phyloP scores from a whole-genome alignment of 257 asterid genomes.

The Cinchona pubescens region DNA sequence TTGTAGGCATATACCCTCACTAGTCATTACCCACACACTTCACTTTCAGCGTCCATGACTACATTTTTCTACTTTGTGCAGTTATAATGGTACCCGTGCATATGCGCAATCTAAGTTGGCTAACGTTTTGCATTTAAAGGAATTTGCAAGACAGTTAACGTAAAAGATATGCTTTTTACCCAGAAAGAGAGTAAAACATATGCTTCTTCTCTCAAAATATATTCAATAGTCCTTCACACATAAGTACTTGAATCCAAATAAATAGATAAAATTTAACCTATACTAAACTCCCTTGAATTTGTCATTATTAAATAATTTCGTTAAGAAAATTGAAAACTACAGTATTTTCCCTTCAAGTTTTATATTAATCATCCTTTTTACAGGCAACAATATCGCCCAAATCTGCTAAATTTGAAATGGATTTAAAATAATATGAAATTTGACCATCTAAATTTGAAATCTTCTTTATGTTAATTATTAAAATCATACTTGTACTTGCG shows the following conservation, averaged over 20 bases:
- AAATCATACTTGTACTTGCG: too few relatives aligned
- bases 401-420: too few relatives aligned
- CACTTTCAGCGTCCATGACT: neutral
- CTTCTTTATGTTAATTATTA: too few relatives aligned
- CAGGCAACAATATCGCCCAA: too few relatives aligned
- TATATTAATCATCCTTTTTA: neutral
- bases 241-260: neutral
- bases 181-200: too few relatives aligned
- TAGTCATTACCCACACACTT: too few relatives aligned
- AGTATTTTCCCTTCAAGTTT: neutral
- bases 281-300: neutral
- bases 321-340: neutral
- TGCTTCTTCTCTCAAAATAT: too few relatives aligned
- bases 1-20: too few relatives aligned
- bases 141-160: constrained; percentile 77
- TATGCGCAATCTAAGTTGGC: constrained; percentile 89
- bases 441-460: too few relatives aligned
- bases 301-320: neutral
- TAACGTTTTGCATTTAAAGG: constrained; percentile 88
- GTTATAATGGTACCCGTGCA: constrained; percentile 79
- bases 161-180: constrained; percentile 12
- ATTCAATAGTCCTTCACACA: too few relatives aligned
- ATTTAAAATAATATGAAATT: too few relatives aligned
- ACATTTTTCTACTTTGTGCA: constrained; percentile 29
- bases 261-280: neutral